Evolutionary conservation across 2,329 filamentous ascomycete genomes (phyloP).

Genomic region (Immersiporthe knoxdaviesiana): DNA sequence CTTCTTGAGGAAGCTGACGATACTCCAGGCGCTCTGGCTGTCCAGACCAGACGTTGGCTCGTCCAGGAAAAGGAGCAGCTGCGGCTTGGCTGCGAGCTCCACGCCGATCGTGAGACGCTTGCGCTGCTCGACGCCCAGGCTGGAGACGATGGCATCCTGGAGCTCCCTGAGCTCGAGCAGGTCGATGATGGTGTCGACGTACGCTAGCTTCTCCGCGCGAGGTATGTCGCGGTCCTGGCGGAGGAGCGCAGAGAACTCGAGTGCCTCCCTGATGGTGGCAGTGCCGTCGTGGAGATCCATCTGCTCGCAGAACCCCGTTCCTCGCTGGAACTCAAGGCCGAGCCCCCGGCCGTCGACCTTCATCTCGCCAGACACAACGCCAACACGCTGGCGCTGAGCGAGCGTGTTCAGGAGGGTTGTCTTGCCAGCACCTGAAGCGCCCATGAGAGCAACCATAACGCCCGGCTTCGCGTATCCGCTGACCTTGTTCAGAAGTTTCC

Average conservation of each 20-base stretch:
- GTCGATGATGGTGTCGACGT: conserved; percentile 72
- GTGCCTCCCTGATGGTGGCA: conserved; percentile 68
- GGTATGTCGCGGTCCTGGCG: conserved; percentile 63
- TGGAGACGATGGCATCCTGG: conserved; percentile 70
- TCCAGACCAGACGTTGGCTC: conserved; percentile 78
- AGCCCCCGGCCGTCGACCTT: conserved; percentile 64
- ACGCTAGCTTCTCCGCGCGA: conserved; percentile 65
- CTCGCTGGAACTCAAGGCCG: conserved; percentile 69
- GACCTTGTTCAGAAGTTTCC: conserved; percentile 57
- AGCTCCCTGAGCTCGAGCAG: conserved; percentile 69
- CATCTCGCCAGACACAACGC: conserved; percentile 63
- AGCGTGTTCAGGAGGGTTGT: conserved; percentile 79
- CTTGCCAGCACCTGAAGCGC: conserved; percentile 81
- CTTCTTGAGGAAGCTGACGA: conserved; percentile 70
- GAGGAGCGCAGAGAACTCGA: conserved; percentile 68
- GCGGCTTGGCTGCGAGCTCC: conserved; percentile 73
- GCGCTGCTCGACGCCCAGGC: conserved; percentile 57
- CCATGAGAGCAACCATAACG: conserved; percentile 79
- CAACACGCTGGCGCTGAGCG: conserved; percentile 67
- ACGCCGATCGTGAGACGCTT: conserved; percentile 73
- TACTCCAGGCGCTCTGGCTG: conserved; percentile 74
- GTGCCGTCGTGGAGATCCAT: conserved; percentile 71
- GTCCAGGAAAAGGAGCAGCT: conserved; percentile 73
- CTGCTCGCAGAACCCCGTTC: conserved; percentile 73
- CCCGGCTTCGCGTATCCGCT: conserved; percentile 81